Percentiles rank a stretch among this genome's conserved stretches.
Conservation (phyloP, 2,329 filamentous ascomycete genomes). For the Ascochyta clinopodiicola region DNA sequence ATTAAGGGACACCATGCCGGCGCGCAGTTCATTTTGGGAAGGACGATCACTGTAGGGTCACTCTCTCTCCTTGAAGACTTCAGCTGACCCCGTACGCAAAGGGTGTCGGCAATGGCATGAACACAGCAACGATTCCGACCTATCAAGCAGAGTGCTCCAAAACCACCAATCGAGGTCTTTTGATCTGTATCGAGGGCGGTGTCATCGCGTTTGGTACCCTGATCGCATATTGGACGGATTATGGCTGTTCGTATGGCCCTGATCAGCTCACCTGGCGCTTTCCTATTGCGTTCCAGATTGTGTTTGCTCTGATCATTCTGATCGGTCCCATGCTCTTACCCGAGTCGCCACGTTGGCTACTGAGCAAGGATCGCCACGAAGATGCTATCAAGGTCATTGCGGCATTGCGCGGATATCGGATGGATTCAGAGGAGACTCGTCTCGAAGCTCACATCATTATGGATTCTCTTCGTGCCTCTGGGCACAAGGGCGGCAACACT, state of each 20-base stretch:
- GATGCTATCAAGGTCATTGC: constrained; percentile 64
- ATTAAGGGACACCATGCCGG: constrained; percentile 45
- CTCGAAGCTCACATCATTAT: constrained; percentile 70
- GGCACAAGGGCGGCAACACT: constrained; percentile 50
- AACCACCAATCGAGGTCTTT: constrained; percentile 64
- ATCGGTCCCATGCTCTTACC: constrained; percentile 66
- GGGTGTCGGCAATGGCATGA: constrained; percentile 63
- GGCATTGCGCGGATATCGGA: constrained; percentile 55
- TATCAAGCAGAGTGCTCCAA: constrained; percentile 62
- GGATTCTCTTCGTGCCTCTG: constrained; percentile 59
- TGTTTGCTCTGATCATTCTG: constrained; percentile 59
- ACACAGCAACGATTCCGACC: constrained; percentile 61
- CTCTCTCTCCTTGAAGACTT: neutral
- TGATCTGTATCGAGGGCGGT: constrained; percentile 66
- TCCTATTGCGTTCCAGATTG: constrained; percentile 60
- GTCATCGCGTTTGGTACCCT: constrained; percentile 59
- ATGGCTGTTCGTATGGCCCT: constrained; percentile 42
- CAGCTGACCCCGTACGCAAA: neutral
- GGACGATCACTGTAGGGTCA: constrained; percentile 52
- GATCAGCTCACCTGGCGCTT: constrained; percentile 55
- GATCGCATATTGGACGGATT: constrained; percentile 59
- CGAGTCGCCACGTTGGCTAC: constrained; percentile 70
- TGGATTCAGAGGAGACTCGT: constrained; percentile 64
- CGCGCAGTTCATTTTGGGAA: constrained; percentile 61
- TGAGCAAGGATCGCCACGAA: constrained; percentile 67